phyloP scores from a whole-genome alignment of 73 alveolate species.

The Paramecium pentaurelia region DNA sequence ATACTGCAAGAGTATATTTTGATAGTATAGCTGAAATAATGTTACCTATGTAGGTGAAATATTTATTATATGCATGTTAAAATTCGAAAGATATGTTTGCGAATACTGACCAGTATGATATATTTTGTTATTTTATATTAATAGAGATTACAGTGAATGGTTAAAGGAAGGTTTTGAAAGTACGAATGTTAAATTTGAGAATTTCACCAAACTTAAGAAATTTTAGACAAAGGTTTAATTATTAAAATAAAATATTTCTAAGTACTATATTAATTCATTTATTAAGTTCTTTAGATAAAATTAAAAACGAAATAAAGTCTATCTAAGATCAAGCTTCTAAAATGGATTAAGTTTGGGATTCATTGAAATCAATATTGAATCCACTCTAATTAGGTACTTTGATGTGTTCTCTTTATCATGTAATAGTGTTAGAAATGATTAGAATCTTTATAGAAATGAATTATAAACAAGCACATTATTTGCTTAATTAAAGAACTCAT shows the following conservation, averaged over 20 bases:
- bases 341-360: constrained; percentile 27
- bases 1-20: constrained; percentile 17
- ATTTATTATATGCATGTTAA: neutral
- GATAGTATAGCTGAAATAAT: constrained; percentile 20
- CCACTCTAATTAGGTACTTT: neutral
- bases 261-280: neutral
- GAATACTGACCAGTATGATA: neutral
- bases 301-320: neutral
- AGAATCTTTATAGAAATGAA: neutral
- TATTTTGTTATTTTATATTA: neutral
- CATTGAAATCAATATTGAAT: neutral
- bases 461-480: neutral
- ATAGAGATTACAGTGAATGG: constrained; percentile 18
- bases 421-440: neutral
- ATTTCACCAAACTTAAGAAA: neutral
- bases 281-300: neutral
- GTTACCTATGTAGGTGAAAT: constrained; percentile 6
- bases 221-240: constrained; percentile 8
- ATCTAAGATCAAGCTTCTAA: constrained; percentile 10
- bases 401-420: constrained; percentile 19
- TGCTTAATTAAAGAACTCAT: neutral
- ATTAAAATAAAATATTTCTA: neutral
- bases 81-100: constrained; percentile 15
- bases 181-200: neutral
- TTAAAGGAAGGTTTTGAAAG: neutral